Evolutionary conservation across 345 rosid genomes (phyloP), one percentile per base, ranked within the genome.

Genomic region (Litchi chinensis): DNA sequence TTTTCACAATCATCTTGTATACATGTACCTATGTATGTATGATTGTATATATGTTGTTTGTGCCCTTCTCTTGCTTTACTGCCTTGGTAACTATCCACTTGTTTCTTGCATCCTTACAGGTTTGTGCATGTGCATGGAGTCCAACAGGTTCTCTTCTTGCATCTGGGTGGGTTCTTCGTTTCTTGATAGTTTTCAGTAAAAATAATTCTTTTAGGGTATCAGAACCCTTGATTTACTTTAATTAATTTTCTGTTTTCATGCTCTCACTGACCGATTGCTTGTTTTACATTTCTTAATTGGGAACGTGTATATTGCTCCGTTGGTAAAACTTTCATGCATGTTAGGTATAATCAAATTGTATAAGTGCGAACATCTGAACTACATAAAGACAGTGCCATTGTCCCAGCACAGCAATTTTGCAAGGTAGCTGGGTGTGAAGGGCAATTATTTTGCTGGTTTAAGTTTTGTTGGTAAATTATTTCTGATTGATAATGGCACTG

Each of bases 91-190:
- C 15, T 46, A 13, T 60, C 10, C 50, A 21, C 21, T 19, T 70
- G 32, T 75, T 60, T 71, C 76, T 71, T 57, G 24, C 66, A 52
- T 69, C 52, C 54, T 69, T 83, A 26, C 83, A 97, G 98, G 98
- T 97, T 84, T 94, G 99, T 83, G 97, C 98, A 37, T 93, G 99
- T 77, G 98, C 99, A 67, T 97, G 98, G 99, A 92, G 98, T 88
- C 99, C 99, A 41, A 83, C 96, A n/a, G 98, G 95, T 79, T 92
- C 98, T 67, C 88, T 97, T 85, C 98, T 97, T 89, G 99, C 99
- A 41, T 97, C 99, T 67, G 99, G 98, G 99, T 94, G 72, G 73
- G 97, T 85, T 72, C 48, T 77, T 85, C 70, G 65, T 72, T 76
- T 64, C 13, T 13, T 62, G 10, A 70, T 54, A 22, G 9, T 72